phyloP scores from a whole-genome alignment of 2,329 filamentous ascomycete species.

The Pseudogymnoascus verrucosus region DNA sequence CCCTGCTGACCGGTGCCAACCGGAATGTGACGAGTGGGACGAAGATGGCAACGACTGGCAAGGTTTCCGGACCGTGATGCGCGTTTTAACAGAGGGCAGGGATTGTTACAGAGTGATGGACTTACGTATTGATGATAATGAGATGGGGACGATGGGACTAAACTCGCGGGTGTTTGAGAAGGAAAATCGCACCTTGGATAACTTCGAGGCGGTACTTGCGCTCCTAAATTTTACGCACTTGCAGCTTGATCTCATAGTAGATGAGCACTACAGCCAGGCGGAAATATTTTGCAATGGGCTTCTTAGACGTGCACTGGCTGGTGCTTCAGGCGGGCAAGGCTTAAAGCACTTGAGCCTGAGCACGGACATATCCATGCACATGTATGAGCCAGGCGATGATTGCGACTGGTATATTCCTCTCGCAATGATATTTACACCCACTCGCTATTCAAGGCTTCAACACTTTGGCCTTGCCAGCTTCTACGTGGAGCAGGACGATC shows the following conservation, averaged over 20 bases:
- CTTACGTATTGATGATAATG: slow-evolving; percentile 28
- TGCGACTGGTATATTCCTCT: slow-evolving; percentile 17
- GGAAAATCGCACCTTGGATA: slow-evolving; percentile 19
- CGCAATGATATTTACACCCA: slow-evolving; percentile 25
- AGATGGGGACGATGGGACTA: slow-evolving; percentile 27
- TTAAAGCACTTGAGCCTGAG: slow-evolving; percentile 22
- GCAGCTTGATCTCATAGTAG: slow-evolving; percentile 22
- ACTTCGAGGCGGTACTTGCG: slow-evolving; percentile 21
- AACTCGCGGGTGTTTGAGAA: slow-evolving; percentile 27
- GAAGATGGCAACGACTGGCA: slow-evolving; percentile 23
- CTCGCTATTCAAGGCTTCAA: slow-evolving; percentile 23
- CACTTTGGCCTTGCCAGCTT: slow-evolving; percentile 28
- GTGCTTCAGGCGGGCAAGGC: slow-evolving; percentile 11
- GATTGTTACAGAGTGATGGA: slow-evolving; percentile 26
- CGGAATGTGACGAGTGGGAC: slow-evolving; percentile 12
- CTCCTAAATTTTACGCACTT: slow-evolving; percentile 24
- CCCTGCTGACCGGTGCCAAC: no score
- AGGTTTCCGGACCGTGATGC: slow-evolving; percentile 26
- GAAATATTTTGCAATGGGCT: slow-evolving; percentile 15
- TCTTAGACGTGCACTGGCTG: slow-evolving; percentile 16
- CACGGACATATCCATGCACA: not conserved
- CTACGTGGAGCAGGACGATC: slow-evolving; percentile 21
- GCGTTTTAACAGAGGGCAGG: slow-evolving; percentile 20
- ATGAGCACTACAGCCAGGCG: not conserved
- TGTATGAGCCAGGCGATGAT: no score